Evolutionary conservation across 2,329 filamentous ascomycete genomes (phyloP).

Genomic region (Cladorrhinum sp.): DNA sequence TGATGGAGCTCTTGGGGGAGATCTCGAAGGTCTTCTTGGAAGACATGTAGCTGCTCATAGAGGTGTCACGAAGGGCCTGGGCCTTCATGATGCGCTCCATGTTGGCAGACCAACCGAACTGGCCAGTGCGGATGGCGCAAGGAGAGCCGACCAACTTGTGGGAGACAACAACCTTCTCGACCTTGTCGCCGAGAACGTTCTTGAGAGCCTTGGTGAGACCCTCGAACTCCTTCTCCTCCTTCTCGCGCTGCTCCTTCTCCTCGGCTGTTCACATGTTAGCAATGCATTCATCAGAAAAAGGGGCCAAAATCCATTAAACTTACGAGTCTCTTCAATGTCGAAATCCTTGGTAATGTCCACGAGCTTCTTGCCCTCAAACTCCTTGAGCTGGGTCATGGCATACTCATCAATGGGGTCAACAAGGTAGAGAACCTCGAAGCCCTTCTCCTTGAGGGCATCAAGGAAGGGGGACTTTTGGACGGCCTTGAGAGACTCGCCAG

Average conservation of each 20-base stretch:
- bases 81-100: slow-evolving; percentile 99
- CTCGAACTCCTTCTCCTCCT: slow-evolving; percentile 98
- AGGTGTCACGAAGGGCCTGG: slow-evolving; percentile 98
- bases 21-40: slow-evolving; percentile 99
- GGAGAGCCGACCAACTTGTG: slow-evolving; percentile 95
- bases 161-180: slow-evolving; percentile 99
- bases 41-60: slow-evolving; percentile 99
- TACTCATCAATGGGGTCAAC: slow-evolving; percentile 99
- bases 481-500: slow-evolving; percentile 97
- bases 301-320: too few relatives aligned
- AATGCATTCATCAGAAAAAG: too few relatives aligned
- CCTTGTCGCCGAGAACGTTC: slow-evolving; percentile 98
- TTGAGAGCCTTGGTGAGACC: slow-evolving; percentile 92
- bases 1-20: slow-evolving; percentile 95
- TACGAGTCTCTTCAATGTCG: slow-evolving; percentile 99
- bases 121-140: slow-evolving; percentile 97
- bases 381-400: slow-evolving; percentile 99
- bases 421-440: slow-evolving; percentile 98
- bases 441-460: slow-evolving; percentile 97
- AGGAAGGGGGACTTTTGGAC: slow-evolving; percentile 98
- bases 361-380: slow-evolving; percentile 99
- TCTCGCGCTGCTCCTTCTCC: slow-evolving; percentile 94
- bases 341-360: slow-evolving; percentile 99
- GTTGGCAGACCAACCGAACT: slow-evolving; percentile 99
- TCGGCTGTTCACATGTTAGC: too few relatives aligned